Base-by-base conservation (phyloP, 257 asterid genomes). In the Verbascum thapsus region DNA sequence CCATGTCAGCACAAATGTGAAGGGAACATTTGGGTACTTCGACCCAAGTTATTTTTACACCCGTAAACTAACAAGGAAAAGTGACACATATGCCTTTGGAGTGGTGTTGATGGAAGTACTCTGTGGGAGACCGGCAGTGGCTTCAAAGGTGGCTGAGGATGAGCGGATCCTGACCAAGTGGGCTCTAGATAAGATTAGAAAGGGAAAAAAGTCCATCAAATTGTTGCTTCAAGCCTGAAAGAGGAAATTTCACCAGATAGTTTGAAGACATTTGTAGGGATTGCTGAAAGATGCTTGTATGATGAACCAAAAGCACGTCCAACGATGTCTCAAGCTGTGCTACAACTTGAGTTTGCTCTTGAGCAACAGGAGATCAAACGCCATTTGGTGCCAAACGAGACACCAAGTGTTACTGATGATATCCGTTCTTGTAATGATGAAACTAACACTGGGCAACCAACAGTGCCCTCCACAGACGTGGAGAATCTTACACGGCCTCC, bases 11-110 rank as follows among this genome's bases (percentile, higher is more conserved):
- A 81, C 87, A 26, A 64, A 72, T 8, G 81, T 84, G 10, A 83
- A 79, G 45, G 95, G 90, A 17, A 86, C 95, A 15, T 63, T 63
- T 45, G 90, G 95, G 7, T 86, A 83, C 74, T 35, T 83, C 1
- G 95, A 83, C 74, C 88, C 85, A 1, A 64, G 67, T 58, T 83
- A 86, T 68, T 15, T 61, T 43, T 63, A 37, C 68, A 76, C 95
- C 0, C 54, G 57, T 6, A 83, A 67, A 58, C 66, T 81, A 64
- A 79, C 90, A 6, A 71, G 80, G 62, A 86, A 86, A 72, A 76
- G 76, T 3, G 95, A 86, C 63, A 79, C 81, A 10, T 86, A 86
- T 49, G 86, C 86, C 26, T 86, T 83, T 64, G 90, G 95, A 20
- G 88, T 81, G 58, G 85, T 86, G 74, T 42, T 83, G 59, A 70